A percentile compares a stretch with the other conserved stretches of the same genome.
These are phyloP conservation scores for Cadophora sp. DNA, from an alignment of 2,329 filamentous ascomycete species.

Conservation along the genomic window DNA sequence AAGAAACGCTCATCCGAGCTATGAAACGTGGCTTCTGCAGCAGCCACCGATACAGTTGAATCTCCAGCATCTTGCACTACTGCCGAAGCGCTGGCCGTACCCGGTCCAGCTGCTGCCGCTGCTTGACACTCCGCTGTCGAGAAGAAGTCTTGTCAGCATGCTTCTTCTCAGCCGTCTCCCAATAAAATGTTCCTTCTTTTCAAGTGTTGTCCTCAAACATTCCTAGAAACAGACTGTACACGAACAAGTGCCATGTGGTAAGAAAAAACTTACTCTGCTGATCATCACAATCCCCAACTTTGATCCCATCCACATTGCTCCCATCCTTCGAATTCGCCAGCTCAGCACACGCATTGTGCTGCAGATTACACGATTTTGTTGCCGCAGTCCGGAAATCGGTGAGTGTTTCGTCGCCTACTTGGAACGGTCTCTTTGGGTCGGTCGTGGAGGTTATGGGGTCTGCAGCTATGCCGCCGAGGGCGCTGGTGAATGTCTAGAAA, in stretches of 20 bases:
- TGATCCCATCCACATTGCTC: conserved; percentile 24
- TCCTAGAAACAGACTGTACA: too few relatives aligned
- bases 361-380: conserved; percentile 25
- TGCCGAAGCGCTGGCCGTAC: neutral
- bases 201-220: too few relatives aligned
- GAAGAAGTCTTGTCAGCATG: neutral
- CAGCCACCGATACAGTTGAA: neutral
- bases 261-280: conserved; percentile 27
- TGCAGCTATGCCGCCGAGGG: conserved; percentile 19
- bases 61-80: neutral
- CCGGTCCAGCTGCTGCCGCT: neutral
- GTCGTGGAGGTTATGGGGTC: conserved; percentile 23
- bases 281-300: conserved; percentile 30
- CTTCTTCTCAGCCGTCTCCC: neutral
- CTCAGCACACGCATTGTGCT: conserved; percentile 30
- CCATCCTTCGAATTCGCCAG: conserved; percentile 25
- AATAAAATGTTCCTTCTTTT: too few relatives aligned
- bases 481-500: conserved; percentile 16
- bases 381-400: conserved; percentile 27
- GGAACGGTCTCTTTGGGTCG: conserved; percentile 26
- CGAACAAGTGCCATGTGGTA: neutral
- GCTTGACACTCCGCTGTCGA: conserved; percentile 3
- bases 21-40: conserved; percentile 20
- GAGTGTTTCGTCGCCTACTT: conserved; percentile 30
- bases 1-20: conserved; percentile 29